These are phyloP conservation scores for Globisporangium polare DNA, from an alignment of 352 stramenopile species.

Conservation along the genomic window DNA sequence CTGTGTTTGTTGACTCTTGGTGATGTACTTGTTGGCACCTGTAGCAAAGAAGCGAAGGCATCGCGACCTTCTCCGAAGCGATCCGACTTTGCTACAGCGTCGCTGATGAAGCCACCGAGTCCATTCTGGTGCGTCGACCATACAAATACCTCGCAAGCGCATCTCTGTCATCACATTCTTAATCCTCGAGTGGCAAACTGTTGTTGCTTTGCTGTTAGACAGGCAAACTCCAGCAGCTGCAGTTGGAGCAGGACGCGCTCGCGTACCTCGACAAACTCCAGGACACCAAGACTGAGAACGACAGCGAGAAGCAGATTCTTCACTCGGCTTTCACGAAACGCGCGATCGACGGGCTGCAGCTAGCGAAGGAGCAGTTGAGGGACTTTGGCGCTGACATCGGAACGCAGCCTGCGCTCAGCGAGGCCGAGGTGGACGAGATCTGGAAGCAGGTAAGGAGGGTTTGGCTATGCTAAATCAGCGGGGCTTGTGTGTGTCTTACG, in stretches of 20 bases:
- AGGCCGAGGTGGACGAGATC: slow-evolving; percentile 47
- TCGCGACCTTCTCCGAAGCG: slow-evolving; percentile 30
- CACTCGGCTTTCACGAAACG: slow-evolving; percentile 31
- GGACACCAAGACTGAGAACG: slow-evolving; percentile 9
- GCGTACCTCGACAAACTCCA: slow-evolving; percentile 24
- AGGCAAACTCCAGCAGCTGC: slow-evolving; percentile 34
- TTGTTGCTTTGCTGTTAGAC: slow-evolving; percentile 24
- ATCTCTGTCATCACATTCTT: background rate
- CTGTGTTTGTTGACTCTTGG: background rate
- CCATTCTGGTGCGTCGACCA: slow-evolving; percentile 25
- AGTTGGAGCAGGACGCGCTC: slow-evolving; percentile 26
- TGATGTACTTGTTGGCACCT: background rate
- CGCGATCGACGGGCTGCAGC: slow-evolving; percentile 4
- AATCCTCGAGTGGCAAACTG: background rate
- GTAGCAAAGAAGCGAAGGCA: slow-evolving; percentile 29
- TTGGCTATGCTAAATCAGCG: background rate
- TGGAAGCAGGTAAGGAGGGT: slow-evolving; percentile 33
- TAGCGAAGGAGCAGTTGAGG: slow-evolving; percentile 33
- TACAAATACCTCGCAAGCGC: background rate
- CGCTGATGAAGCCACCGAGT: slow-evolving; percentile 43
- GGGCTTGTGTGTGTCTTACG: background rate
- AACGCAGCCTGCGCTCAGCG: slow-evolving; percentile 22
- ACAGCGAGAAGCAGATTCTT: slow-evolving; percentile 33
- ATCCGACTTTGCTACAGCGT: slow-evolving; percentile 43
- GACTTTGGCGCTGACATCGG: slow-evolving; percentile 29